phyloP scores from a whole-genome alignment of 169 alveolate genomes.

The Plasmodium cynomolgi region DNA sequence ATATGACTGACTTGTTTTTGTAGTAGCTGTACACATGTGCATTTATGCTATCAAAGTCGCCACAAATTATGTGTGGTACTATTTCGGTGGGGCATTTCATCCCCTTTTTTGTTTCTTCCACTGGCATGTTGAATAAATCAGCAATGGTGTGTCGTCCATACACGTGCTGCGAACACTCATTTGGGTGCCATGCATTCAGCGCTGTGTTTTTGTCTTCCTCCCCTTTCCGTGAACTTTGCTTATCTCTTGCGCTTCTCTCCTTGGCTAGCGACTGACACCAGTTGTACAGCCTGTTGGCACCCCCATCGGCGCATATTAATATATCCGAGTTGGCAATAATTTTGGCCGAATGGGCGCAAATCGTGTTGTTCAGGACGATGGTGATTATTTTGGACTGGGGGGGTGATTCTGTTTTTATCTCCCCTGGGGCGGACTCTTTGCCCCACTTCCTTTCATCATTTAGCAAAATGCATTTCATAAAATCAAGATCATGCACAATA shows the following conservation, averaged over 20 bases:
- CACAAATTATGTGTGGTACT: conserved; percentile 67
- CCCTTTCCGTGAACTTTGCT: neutral
- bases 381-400: conserved; percentile 28
- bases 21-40: conserved; percentile 45
- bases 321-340: conserved; percentile 49
- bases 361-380: conserved; percentile 39
- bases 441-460: conserved; percentile 4
- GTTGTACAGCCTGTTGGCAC: conserved; percentile 63
- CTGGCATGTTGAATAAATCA: conserved; percentile 2
- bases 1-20: conserved; percentile 33
- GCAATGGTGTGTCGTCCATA: neutral
- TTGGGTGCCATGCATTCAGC: neutral
- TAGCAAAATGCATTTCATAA: conserved; percentile 67
- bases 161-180: neutral
- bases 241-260: neutral
- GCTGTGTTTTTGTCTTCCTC: neutral
- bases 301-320: conserved; percentile 75
- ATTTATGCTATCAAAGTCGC: conserved; percentile 73
- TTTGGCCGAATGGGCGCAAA: conserved; percentile 16
- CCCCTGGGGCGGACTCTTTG: neutral
- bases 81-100: neutral
- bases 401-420: neutral
- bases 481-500: conserved; percentile 53
- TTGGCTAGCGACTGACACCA: neutral
- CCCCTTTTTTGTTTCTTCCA: neutral